These are phyloP conservation scores for Alternaria sp. DNA, from an alignment of 2,329 filamentous ascomycete genomes.

Conservation along the genomic window DNA sequence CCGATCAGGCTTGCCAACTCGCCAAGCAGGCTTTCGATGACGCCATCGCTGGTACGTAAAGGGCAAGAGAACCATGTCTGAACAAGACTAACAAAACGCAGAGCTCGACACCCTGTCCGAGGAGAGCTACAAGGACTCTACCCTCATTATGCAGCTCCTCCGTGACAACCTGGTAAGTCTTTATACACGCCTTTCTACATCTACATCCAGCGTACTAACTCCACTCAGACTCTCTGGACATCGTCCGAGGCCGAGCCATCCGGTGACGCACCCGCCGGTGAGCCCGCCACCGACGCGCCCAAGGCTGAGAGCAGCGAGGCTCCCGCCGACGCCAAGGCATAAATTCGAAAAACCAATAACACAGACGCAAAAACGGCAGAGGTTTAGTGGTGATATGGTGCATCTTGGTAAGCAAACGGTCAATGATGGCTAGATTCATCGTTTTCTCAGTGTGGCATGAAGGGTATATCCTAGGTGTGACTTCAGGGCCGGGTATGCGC, in stretches of 20 bases:
- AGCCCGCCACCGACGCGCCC: constrained; percentile 63
- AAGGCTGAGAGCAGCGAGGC: constrained; percentile 51
- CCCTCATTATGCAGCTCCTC: constrained; percentile 98
- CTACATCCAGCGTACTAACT: constrained; percentile 3
- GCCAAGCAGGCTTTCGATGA: constrained; percentile 97
- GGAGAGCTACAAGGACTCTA: constrained; percentile 99
- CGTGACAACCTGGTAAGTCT: constrained; percentile 85
- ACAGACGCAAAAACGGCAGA: constrained; percentile 45
- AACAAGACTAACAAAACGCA: constrained; percentile 50
- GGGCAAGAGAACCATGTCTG: not conserved
- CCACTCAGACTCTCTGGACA: constrained; percentile 90
- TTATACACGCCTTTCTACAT: not conserved
- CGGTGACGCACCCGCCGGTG: constrained; percentile 62
- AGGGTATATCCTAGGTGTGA: constrained; percentile 40
- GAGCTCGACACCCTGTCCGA: constrained; percentile 96
- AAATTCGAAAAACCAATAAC: constrained; percentile 34
- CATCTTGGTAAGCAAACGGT: constrained; percentile 43
- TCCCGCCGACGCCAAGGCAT: constrained; percentile 71
- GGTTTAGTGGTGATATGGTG: constrained; percentile 40
- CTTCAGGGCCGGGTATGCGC: constrained; percentile 41
- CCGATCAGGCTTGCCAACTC: constrained; percentile 97
- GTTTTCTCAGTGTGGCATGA: constrained; percentile 40
- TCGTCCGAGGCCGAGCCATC: constrained; percentile 95
- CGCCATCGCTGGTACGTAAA: constrained; percentile 80
- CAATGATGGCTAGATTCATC: constrained; percentile 42